phyloP scores from a whole-genome alignment of 257 asterid genomes.

The Primulina huaijiensis region DNA sequence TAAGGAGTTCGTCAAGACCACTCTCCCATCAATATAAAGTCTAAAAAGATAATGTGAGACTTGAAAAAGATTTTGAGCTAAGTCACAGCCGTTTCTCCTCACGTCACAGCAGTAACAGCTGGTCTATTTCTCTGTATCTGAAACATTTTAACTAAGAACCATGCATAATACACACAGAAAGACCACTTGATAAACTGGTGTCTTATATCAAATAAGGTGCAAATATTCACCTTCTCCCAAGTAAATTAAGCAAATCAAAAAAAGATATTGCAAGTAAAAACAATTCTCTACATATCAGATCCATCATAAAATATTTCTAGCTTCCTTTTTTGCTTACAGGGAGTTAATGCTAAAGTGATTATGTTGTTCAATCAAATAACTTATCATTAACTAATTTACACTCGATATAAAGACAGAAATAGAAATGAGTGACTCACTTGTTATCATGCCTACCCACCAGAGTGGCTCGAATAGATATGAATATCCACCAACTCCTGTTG shows the following conservation, averaged over 20 bases:
- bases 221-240: constrained; percentile 11
- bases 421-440: constrained; percentile 46
- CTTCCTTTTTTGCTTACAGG: constrained; percentile 9
- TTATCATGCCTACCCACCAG: constrained; percentile 94
- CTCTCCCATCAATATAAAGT: neutral
- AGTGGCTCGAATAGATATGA: constrained; percentile 74
- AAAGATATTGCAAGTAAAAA: neutral
- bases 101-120: neutral
- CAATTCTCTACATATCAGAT: neutral
- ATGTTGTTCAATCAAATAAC: neutral
- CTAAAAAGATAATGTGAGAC: no score
- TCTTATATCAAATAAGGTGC: constrained; percentile 10
- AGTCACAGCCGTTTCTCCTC: neutral
- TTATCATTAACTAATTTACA: neutral
- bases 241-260: constrained; percentile 7
- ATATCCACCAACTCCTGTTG: constrained; percentile 79
- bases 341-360: neutral
- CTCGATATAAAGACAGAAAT: constrained; percentile 11
- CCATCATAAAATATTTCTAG: constrained; percentile 14
- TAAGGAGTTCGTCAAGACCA: neutral
- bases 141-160: constrained; percentile 9
- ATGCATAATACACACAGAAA: neutral
- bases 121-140: constrained; percentile 1
- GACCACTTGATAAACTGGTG: neutral
- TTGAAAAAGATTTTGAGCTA: neutral